Evolutionary conservation across 164 flowering plant species (phyloP), one percentile per base, ranked within the genome.

Genomic region (Berberis thunbergii): DNA sequence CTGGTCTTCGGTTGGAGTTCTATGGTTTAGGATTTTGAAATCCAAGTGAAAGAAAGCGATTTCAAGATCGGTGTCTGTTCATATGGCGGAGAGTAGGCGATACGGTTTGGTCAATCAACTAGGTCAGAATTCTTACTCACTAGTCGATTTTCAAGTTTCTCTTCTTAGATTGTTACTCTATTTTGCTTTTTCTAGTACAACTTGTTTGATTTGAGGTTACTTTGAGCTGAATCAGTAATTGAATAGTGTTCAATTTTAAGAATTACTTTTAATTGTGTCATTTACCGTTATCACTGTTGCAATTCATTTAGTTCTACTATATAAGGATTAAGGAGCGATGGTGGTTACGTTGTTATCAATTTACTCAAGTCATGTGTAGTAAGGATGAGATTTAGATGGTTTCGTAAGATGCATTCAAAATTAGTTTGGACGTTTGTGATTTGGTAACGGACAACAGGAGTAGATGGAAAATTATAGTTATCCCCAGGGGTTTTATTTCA

Each of bases 51-150:
- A 26, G 60, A 42, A 43, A 40, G 9, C 7, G 50, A 6, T 48
- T 6, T 7, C 7, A 48, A 7, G 54, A 4, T 52, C n/a, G 54
- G 10, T 6, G 54, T 26, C 26, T 26, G 26, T 26, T 26, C 26
- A 26, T 61, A 82, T 82, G 86, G 78, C 86, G 63, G 86, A 80
- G 38, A 65, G 57, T 40, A 70, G 77, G 72, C 86, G 86, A 4
- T 78, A 68, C 60, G 77, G 60, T 48, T 68, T 76, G 56, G 71
- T 66, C 6, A 73, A 74, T 66, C 82, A 78, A 63, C 64, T 82
- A 69, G 83, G 86, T 82, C 13, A 65, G 69, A 2, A 49, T 4
- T 60, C n/a, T 55, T 5, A 45, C 45, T 59, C 52, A 49, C 58
- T 54, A 54, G 39, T 57, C 53, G 4, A 41, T 40, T 3, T 40